phyloP scores from a whole-genome alignment of 768 basidiomycete genomes.

The Russula olivacea region DNA sequence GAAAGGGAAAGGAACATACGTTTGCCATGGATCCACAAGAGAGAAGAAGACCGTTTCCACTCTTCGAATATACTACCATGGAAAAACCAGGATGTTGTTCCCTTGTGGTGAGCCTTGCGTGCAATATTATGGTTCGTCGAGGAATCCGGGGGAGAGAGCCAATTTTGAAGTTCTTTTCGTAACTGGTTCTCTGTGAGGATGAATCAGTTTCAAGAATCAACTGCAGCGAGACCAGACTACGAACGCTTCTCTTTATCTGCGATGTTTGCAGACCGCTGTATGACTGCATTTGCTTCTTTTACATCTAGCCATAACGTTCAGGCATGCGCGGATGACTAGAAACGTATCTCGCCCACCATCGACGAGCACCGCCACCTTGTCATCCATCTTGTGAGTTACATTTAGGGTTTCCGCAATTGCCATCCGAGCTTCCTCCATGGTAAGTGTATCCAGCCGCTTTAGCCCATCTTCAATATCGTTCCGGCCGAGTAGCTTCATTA shows the following conservation, averaged over 20 bases:
- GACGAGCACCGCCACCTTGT: background rate
- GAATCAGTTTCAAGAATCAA: background rate
- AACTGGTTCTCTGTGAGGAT: background rate
- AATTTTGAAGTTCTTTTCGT: no score
- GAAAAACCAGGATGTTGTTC: no score
- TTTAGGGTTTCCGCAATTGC: background rate
- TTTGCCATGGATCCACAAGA: no score
- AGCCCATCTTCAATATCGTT: background rate
- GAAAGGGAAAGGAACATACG: no score
- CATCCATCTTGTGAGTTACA: background rate
- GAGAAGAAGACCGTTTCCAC: no score
- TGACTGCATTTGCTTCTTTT: background rate
- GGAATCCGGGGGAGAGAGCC: no score
- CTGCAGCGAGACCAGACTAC: background rate
- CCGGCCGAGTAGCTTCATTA: slow-evolving; percentile 1
- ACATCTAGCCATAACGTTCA: background rate
- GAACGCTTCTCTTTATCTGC: slow-evolving; percentile 1
- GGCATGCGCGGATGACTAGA: background rate
- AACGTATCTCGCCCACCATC: background rate
- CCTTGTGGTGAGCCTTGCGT: no score
- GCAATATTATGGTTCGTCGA: no score
- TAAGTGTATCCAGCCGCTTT: background rate
- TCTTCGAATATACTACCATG: no score
- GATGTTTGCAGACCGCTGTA: background rate
- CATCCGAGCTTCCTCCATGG: background rate